Evolutionary conservation across 2,329 filamentous ascomycete species (phyloP), one percentile per base, ranked within the genome.

Genomic region (Aspergillus floridensis): DNA sequence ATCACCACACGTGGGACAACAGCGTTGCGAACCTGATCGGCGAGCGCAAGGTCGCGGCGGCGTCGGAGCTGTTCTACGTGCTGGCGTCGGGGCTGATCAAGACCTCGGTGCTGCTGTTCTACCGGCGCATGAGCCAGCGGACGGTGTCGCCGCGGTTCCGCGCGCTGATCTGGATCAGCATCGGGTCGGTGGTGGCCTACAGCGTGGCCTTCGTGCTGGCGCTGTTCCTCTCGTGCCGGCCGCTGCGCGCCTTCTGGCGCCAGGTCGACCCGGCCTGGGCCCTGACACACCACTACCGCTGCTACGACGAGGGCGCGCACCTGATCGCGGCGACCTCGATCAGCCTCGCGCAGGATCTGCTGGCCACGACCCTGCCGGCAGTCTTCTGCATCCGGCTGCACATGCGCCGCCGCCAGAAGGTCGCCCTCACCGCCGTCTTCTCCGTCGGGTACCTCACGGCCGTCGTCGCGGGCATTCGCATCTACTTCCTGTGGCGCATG

Each of bases 1-100:
- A 54, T 21, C 35, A 58, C 22, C 59, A 60, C 38, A 46, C 47
- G 3, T 60, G 59, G 59, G 59, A 60, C 55, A 58, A 51, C 38
- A 22, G 24, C 2, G 32, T 60, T 0, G 24, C 59, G 6, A 19
- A 21, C 2, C 55, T 60, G 1, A 19, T 60, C 26, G 29, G 26
- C 2, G 49, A 57, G 19, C 59, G 59, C 10, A 53, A 60, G 12
- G 5, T 59, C 1, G 57, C 57, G 12, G 38, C 54, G 19, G 35
- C 41, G 1, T 22, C 41, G 35, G 57, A 59, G 7, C 53, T 56
- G 1, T 53, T 56, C 3, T 60, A 60, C 14, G 50, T 60, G 11
- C 2, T 54, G 8, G 46, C 49, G 10, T 51, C 57, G 1, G 48
- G 60, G 10, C 19, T 62, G 4, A 41, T 54, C 21, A 53, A 53